Evolutionary conservation across 306 rosid genomes (phyloP), one percentile per base, ranked within the genome.

Genomic region (Styphnolobium japonicum): DNA sequence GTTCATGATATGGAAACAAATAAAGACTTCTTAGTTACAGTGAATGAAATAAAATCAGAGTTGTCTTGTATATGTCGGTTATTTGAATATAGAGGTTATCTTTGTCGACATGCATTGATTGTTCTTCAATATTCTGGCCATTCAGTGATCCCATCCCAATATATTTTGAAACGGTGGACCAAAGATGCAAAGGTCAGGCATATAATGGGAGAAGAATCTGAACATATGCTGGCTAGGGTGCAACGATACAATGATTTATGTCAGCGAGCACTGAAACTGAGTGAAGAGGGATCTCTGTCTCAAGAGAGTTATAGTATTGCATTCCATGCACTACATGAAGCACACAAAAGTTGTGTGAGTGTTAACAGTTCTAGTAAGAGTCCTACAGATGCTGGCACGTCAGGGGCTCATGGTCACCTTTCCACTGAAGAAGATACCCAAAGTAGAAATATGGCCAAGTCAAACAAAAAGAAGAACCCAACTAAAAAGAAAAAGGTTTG

Each of bases 401-500:
- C 97, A 6, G 93, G 88, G 80, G 80, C 84, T 80, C 98, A 90
- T 81, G 92, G 92, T 42, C 85, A 87, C 63, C 87, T 88, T 27
- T 90, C 92, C 58, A 77, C 86, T 39, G 96, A 92, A 81, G 99
- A 95, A 14, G 98, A 95, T 68, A 86, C 76, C 61, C 97, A 91
- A 77, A 90, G 90, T 82, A 93, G 91, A 86, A 87, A 78, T 86
- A 88, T 86, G 66, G 90, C 94, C 78, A 92, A 93, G 85, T 33
- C 90, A 73, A 90, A 37, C 88, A 92, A 87, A 83, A 95, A 95
- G 85, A 95, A 89, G 83, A 88, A 90, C 80, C 97, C 97, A 19
- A 82, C 96, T 4, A 95, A 95, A 93, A 95, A 93, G 87, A 88
- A 94, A 88, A 93, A 93, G 98, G 99, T 93, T 74, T 39, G 86